phyloP scores from a whole-genome alignment of 192 early-diverging fungal genomes.

The Chytriomyces hyalinus region DNA sequence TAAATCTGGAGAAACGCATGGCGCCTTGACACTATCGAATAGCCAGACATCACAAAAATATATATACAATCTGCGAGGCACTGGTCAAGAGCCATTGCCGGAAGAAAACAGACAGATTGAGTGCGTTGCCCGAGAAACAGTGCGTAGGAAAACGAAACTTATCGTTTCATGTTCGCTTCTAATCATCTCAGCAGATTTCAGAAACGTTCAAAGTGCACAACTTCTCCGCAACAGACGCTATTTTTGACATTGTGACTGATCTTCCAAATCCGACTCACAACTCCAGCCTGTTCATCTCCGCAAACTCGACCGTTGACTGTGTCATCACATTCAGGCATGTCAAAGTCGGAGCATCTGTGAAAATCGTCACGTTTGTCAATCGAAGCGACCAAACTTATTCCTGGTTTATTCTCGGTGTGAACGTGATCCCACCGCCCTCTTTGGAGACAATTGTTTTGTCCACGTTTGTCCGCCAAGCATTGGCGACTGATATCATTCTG shows the following conservation, averaged over 20 bases:
- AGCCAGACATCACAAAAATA: constrained; percentile 55
- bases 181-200: constrained; percentile 14
- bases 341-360: constrained; percentile 35
- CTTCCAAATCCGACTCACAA: constrained; percentile 38
- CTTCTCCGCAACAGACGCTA: constrained; percentile 38
- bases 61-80: constrained; percentile 49
- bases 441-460: constrained; percentile 43
- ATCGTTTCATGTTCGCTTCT: neutral
- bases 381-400: constrained; percentile 45
- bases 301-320: constrained; percentile 34
- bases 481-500: constrained; percentile 42
- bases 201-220: constrained; percentile 48
- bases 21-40: constrained; percentile 51
- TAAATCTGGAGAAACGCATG: constrained; percentile 35
- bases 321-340: constrained; percentile 32
- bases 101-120: constrained; percentile 50
- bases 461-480: constrained; percentile 39
- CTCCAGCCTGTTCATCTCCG: constrained; percentile 35
- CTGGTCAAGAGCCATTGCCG: constrained; percentile 52
- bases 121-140: constrained; percentile 42
- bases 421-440: constrained; percentile 39
- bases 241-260: constrained; percentile 56
- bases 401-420: constrained; percentile 52
- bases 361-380: constrained; percentile 54
- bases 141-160: neutral